Evolutionary conservation across 106 monocot species (phyloP).

Genomic region (Dactylorhiza incarnata): DNA sequence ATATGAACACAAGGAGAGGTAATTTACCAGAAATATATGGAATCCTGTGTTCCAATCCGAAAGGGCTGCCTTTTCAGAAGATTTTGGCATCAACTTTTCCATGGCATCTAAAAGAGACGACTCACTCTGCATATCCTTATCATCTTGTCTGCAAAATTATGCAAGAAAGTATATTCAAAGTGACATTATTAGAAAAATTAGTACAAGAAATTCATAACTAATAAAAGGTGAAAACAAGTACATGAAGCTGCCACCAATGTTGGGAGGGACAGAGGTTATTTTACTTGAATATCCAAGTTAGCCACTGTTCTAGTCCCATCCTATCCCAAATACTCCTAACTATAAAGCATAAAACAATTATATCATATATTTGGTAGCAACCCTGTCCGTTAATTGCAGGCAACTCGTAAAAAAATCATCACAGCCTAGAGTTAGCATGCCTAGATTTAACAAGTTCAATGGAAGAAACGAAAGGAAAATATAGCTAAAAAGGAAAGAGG

Average conservation of each 20-base stretch:
- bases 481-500: background rate
- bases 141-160: slow-evolving; percentile 55
- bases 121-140: slow-evolving; percentile 40
- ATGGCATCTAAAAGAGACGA: slow-evolving; percentile 36
- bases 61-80: slow-evolving; percentile 55
- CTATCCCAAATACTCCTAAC: background rate
- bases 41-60: slow-evolving; percentile 84
- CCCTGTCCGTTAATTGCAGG: background rate
- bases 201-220: background rate
- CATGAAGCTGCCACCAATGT: background rate
- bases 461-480: background rate
- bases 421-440: background rate
- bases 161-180: background rate
- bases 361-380: slow-evolving; percentile 1
- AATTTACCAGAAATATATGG: slow-evolving; percentile 80
- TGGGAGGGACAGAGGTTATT: background rate
- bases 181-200: background rate
- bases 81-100: slow-evolving; percentile 40
- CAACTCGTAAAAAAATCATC: background rate
- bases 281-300: background rate
- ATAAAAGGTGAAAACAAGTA: background rate
- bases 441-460: background rate
- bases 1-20: background rate
- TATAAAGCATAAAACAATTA: background rate
- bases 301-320: background rate